Evolutionary conservation across 2,329 filamentous ascomycete species (phyloP).

Genomic region (Colletotrichum scovillei): DNA sequence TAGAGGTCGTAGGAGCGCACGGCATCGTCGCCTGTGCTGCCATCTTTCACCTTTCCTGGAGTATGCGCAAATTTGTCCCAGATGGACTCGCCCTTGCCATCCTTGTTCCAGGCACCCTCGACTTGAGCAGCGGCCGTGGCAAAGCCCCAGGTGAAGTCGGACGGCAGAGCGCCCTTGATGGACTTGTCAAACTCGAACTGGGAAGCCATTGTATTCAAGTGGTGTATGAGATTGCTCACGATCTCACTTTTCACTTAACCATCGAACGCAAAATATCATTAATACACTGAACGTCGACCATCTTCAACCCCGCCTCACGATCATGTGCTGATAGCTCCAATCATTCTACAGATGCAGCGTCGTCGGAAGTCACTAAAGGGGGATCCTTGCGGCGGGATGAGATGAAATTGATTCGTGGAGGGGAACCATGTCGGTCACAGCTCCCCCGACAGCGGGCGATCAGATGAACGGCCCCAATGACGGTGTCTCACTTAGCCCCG

Average conservation of each 20-base stretch:
- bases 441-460: constrained; percentile 14
- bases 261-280: background rate
- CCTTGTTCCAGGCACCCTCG: constrained; percentile 54
- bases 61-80: constrained; percentile 55
- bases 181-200: constrained; percentile 40
- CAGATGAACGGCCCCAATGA: background rate
- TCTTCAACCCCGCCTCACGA: constrained; percentile 15
- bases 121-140: constrained; percentile 54
- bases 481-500: background rate
- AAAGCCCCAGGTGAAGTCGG: constrained; percentile 53
- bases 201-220: constrained; percentile 27
- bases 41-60: constrained; percentile 51
- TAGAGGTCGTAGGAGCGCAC: constrained; percentile 53
- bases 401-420: constrained; percentile 24
- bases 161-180: constrained; percentile 43
- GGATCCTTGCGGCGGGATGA: constrained; percentile 23
- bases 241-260: background rate
- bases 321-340: constrained; percentile 1
- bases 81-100: constrained; percentile 54
- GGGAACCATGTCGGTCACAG: constrained; percentile 3
- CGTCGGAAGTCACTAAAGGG: constrained; percentile 1
- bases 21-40: constrained; percentile 52
- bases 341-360: background rate
- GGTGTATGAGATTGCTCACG: background rate
- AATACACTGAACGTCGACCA: background rate